Percentiles rank a stretch among this genome's conserved stretches.
phyloP scores from a whole-genome alignment of 2,329 filamentous ascomycete genomes.

The Chaetomiaceae sp. region DNA sequence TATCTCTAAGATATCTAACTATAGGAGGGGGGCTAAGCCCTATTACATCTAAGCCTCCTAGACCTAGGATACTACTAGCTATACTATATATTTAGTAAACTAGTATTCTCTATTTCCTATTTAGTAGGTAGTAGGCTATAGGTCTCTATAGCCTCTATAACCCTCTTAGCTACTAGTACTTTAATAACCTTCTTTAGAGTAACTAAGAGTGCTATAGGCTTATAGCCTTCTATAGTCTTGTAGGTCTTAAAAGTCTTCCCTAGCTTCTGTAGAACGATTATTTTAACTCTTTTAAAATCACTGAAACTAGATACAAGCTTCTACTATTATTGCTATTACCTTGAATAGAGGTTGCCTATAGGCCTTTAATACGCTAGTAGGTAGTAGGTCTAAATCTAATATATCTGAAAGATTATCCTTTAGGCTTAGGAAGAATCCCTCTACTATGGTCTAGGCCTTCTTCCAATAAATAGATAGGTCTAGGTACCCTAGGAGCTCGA shows the following conservation, averaged over 20 bases:
- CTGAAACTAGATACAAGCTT: not conserved
- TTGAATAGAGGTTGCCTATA: conserved; percentile 1
- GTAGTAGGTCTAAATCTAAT: not conserved
- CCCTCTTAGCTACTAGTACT: not conserved
- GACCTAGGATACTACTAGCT: too few relatives aligned
- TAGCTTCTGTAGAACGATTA: conserved; percentile 1
- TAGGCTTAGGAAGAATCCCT: not conserved
- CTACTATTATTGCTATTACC: not conserved
- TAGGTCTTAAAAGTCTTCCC: not conserved
- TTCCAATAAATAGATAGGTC: not conserved
- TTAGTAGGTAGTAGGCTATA: not conserved
- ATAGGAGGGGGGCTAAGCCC: too few relatives aligned
- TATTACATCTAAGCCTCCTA: too few relatives aligned
- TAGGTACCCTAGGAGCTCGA: not conserved
- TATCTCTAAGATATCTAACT: too few relatives aligned
- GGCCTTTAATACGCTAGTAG: conserved; percentile 2
- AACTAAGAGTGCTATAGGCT: conserved; percentile 5
- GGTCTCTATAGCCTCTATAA: not conserved
- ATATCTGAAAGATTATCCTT: not conserved
- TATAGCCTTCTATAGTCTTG: conserved; percentile 2
- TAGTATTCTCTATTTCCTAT: conserved; percentile 2
- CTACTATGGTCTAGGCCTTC: not conserved
- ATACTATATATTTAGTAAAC: conserved; percentile 3
- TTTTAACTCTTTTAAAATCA: conserved; percentile 2
- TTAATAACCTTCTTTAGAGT: conserved; percentile 7